Evolutionary conservation across 2,329 filamentous ascomycete species (phyloP).

Genomic region (Penicillium sp.): DNA sequence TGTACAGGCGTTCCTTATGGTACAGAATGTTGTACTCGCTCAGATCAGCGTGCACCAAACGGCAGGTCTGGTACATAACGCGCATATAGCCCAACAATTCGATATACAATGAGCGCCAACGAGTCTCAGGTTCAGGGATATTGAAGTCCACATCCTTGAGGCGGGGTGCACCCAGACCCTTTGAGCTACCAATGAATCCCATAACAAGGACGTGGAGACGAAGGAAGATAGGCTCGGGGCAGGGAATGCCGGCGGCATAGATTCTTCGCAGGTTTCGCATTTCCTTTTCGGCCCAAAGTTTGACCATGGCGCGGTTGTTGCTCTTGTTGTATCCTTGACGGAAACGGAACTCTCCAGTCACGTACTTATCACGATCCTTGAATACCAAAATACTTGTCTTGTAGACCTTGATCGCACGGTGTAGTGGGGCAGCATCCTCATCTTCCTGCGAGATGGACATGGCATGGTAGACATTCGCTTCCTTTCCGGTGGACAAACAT

Average conservation of each 20-base stretch:
- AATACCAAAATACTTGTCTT: constrained; percentile 97
- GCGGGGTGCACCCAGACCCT: constrained; percentile 83
- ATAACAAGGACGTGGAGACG: constrained; percentile 95
- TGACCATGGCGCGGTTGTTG: constrained; percentile 95
- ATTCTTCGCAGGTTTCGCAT: constrained; percentile 89
- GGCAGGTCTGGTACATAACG: constrained; percentile 87
- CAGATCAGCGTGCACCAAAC: constrained; percentile 90
- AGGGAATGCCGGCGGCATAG: constrained; percentile 79
- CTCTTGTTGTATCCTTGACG: constrained; percentile 88
- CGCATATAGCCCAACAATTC: constrained; percentile 88
- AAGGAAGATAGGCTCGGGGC: constrained; percentile 82
- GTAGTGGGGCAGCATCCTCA: constrained; percentile 54
- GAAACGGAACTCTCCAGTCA: constrained; percentile 91
- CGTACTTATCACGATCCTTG: constrained; percentile 96
- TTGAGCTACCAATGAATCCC: constrained; percentile 84
- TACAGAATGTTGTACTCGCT: constrained; percentile 98
- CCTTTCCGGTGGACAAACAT: constrained; percentile 93
- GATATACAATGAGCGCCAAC: constrained; percentile 77
- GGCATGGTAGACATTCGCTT: constrained; percentile 96
- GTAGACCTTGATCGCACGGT: constrained; percentile 96
- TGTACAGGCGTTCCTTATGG: constrained; percentile 75
- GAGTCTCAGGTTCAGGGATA: constrained; percentile 65
- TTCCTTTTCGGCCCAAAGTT: constrained; percentile 98
- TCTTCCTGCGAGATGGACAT: constrained; percentile 61
- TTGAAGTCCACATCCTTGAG: constrained; percentile 80